phyloP scores from a whole-genome alignment of 1,139 yeast species.

The Pichia sp. region DNA sequence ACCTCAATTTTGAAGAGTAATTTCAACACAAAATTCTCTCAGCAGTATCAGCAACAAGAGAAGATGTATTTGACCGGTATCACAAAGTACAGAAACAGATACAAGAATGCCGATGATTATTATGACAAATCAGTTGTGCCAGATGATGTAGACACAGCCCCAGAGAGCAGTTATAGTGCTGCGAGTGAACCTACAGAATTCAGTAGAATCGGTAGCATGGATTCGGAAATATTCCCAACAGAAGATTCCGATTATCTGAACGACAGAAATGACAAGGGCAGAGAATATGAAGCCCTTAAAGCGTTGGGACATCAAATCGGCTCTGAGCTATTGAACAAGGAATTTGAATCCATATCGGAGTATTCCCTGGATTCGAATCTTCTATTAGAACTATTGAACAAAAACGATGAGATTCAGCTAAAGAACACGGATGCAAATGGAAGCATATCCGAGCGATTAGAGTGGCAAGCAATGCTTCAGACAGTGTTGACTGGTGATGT shows the following conservation, averaged over 20 bases:
- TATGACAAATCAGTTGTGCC: constrained; percentile 41
- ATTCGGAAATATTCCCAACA: constrained; percentile 14
- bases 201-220: constrained; percentile 16
- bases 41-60: constrained; percentile 52
- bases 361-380: constrained; percentile 37
- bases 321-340: constrained; percentile 20
- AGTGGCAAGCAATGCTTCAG: constrained; percentile 94
- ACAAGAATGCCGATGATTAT: constrained; percentile 43
- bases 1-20: constrained; percentile 30
- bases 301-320: constrained; percentile 31
- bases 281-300: constrained; percentile 29
- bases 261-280: constrained; percentile 18
- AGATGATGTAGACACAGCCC: constrained; percentile 36
- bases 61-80: constrained; percentile 41
- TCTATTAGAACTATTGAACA: constrained; percentile 40
- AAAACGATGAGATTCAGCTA: constrained; percentile 33
- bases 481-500: constrained; percentile 94
- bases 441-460: constrained; percentile 71
- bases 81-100: constrained; percentile 28
- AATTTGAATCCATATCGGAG: constrained; percentile 32
- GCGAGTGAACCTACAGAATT: constrained; percentile 7
- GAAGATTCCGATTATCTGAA: constrained; percentile 19
- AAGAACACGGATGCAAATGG: constrained; percentile 49
- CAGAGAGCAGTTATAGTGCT: constrained; percentile 19
- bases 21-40: constrained; percentile 31